Evolutionary conservation across 768 basidiomycete species (phyloP), one percentile per base, ranked within the genome.

Genomic region (Tubosaeta brunneosetosa): DNA sequence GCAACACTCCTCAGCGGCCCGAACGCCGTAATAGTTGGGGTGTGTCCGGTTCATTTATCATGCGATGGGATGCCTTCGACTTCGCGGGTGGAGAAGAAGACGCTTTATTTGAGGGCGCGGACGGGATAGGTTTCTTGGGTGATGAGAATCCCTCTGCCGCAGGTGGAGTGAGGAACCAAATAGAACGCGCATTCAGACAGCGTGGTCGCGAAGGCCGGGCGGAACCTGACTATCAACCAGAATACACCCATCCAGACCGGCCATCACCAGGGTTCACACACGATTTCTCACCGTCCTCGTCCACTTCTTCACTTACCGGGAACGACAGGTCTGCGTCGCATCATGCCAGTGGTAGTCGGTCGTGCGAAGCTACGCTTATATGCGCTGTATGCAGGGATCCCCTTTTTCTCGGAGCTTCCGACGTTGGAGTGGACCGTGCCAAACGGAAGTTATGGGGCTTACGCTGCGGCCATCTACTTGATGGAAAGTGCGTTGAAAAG

Each of bases 401-500:
- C 0, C 75, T 91, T 5, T 66, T 85, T 10, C 71, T 85, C 27
- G 71, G 76, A 33, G 74, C 77, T 44, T 72, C 73, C 2, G 77
- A 75, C 12, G 71, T 81, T n/a, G 69, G 72, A 14, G 69, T 74
- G 42, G 82, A 80, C 33, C 73, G 70, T 37, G 70, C 70, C 37
- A 68, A 67, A 34, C 71, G 75, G 49, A 76, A 79, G 40, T 69
- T 91, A 8, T 91, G 87, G 88, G 82, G 78, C 2, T 68, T 91
- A 54, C 73, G 85, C 37, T 91, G 88, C 48, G 88, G 88, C 0
- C 89, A 91, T 62, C 66, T 91, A 59, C 74, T 91, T 0, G 88
- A 91, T 57, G 89, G 86, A 45, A 87, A 85, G 65, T 91, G 88
- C 58, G 67, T 85, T 2, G 76, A 77, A 54, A 73, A 77, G 56